Percentiles rank a stretch among this genome's conserved stretches.
phyloP scores from a whole-genome alignment of 345 rosid species.

The Gossypium sturtianum region DNA sequence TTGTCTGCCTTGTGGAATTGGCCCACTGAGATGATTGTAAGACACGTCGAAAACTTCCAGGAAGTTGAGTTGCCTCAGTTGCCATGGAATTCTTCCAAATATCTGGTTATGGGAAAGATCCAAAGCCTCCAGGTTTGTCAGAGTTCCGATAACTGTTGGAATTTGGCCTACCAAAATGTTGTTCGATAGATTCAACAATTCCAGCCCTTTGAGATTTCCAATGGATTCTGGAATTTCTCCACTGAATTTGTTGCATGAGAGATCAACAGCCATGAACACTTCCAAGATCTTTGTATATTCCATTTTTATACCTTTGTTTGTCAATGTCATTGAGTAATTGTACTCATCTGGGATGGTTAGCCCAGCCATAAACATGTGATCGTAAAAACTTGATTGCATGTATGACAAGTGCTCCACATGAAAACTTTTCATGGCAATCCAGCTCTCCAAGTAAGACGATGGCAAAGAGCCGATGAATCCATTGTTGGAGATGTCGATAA shows the following conservation, averaged over 20 bases:
- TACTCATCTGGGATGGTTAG: not conserved
- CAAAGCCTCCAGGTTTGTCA: not conserved
- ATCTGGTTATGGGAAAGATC: slow-evolving; percentile 9
- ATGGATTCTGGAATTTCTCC: slow-evolving; percentile 4
- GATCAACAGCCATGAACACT: slow-evolving; percentile 3
- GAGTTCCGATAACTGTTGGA: not conserved
- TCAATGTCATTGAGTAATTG: not conserved
- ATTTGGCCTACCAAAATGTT: not conserved
- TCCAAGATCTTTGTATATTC: not conserved
- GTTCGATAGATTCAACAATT: slow-evolving; percentile 3
- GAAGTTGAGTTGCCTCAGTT: not conserved
- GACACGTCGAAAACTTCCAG: slow-evolving; percentile 1
- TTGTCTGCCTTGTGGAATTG: slow-evolving; percentile 8
- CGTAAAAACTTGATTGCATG: not conserved
- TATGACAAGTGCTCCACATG: not conserved
- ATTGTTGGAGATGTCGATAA: slow-evolving; percentile 12
- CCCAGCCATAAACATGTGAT: not conserved
- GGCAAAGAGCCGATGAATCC: slow-evolving; percentile 6
- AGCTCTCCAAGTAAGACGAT: not conserved
- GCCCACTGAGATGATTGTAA: not conserved
- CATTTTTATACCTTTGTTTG: slow-evolving; percentile 3
- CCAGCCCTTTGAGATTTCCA: not conserved
- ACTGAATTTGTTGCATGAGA: slow-evolving; percentile 3
- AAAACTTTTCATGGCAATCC: not conserved
- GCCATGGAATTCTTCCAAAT: not conserved